Evolutionary conservation across 2,329 filamentous ascomycete genomes (phyloP).

Genomic region (Plectosphaerella cucumerina): DNA sequence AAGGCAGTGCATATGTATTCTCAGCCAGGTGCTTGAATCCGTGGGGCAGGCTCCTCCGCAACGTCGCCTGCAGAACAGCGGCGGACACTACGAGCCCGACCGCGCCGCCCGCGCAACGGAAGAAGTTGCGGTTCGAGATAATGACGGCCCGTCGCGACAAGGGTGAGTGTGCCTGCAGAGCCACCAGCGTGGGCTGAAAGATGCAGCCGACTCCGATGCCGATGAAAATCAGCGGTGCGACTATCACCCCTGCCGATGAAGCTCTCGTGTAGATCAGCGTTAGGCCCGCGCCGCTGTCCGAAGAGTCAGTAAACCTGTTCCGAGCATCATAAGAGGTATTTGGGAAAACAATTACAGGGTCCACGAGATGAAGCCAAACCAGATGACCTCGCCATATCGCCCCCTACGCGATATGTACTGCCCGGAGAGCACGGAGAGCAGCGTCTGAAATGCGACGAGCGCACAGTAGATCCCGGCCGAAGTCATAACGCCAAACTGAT

Average conservation of each 20-base stretch:
- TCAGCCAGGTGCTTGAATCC: constrained; percentile 19
- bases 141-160: constrained; percentile 57
- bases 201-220: constrained; percentile 49
- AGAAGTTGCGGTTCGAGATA: constrained; percentile 59
- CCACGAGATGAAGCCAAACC: constrained; percentile 31
- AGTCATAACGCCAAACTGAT: constrained; percentile 25
- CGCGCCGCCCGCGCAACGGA: constrained; percentile 55
- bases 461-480: constrained; percentile 49
- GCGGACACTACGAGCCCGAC: constrained; percentile 54
- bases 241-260: constrained; percentile 43
- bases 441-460: constrained; percentile 42
- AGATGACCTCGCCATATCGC: constrained; percentile 57
- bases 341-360: constrained; percentile 22
- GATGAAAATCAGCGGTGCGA: constrained; percentile 44
- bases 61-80: constrained; percentile 35
- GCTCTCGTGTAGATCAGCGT: constrained; percentile 41
- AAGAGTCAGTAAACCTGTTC: not conserved
- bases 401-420: constrained; percentile 53
- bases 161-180: constrained; percentile 51
- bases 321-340: too few relatives aligned
- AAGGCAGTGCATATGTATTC: constrained; percentile 20
- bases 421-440: constrained; percentile 43
- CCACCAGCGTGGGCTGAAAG: constrained; percentile 47
- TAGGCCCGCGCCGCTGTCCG: constrained; percentile 41
- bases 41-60: constrained; percentile 19